These are phyloP conservation scores for Boletus sp. DNA, from an alignment of 1,284 basidiomycete genomes.

Conservation along the genomic window DNA sequence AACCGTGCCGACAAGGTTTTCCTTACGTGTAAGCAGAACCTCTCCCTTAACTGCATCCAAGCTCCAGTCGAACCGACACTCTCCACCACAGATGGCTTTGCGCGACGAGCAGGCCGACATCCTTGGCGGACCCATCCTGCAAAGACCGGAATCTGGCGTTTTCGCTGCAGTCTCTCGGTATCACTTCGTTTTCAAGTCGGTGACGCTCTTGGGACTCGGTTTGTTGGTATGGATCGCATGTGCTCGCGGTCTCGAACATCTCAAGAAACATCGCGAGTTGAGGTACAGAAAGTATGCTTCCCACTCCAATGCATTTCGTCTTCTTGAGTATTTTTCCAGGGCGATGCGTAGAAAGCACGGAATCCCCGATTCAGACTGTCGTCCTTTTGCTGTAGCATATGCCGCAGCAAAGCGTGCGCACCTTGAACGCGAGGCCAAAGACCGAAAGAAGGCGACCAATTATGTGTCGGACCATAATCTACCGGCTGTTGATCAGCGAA, in stretches of 20 bases:
- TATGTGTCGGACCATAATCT: conserved; percentile 24
- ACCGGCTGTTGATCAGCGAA: conserved; percentile 28
- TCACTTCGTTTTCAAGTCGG: conserved; percentile 36
- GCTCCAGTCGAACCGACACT: conserved; percentile 22
- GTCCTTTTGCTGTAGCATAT: conserved; percentile 81
- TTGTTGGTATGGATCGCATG: conserved; percentile 35
- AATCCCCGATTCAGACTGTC: conserved; percentile 73
- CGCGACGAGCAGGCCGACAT: conserved; percentile 62
- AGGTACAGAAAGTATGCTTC: conserved; percentile 54
- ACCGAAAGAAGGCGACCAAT: conserved; percentile 31
- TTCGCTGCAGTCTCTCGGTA: conserved; percentile 34
- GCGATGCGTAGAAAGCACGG: conserved; percentile 68
- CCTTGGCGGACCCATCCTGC: conserved; percentile 51
- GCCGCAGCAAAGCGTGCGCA: conserved; percentile 56
- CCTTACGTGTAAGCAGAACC: conserved; percentile 1
- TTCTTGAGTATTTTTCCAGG: conserved; percentile 30
- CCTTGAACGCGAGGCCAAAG: conserved; percentile 42
- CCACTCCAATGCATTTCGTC: conserved; percentile 6
- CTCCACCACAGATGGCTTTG: conserved; percentile 39
- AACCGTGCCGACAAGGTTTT: conserved; percentile 17
- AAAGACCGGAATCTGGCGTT: conserved; percentile 34
- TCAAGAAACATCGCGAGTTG: conserved; percentile 53
- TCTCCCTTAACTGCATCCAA: conserved; percentile 19
- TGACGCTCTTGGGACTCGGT: conserved; percentile 34
- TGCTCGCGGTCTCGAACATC: conserved; percentile 38